Base-by-base conservation (phyloP, 2,329 filamentous ascomycete species). In the Bisporella sp. region DNA sequence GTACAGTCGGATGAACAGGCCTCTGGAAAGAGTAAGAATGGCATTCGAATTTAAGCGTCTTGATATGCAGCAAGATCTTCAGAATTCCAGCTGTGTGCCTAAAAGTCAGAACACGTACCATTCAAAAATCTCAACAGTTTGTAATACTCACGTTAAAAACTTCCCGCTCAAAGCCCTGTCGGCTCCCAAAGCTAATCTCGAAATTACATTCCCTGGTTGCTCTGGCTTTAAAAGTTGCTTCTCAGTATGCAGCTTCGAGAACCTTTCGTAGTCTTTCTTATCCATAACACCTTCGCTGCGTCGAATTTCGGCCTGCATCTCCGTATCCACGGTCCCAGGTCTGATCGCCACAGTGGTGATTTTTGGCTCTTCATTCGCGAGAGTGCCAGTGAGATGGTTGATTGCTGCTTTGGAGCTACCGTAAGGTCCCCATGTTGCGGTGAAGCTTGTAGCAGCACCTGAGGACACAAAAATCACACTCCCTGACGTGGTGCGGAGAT, bases 251-350 rank as follows among this genome's bases (percentile, higher is more conserved):
- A 87, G 76, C 1, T 79, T 73, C 9, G 80, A 73, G 61, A 97
- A 97, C 59, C 78, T 82, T 13, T 72, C 68, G 29, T 73, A 73
- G 58, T 84, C 77, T 47, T 74, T 73, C 21, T 69, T 69, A 57
- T 79, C 77, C 77, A 88, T 81, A 12, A 69, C 69, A 31, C 71
- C 73, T 6, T 77, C 73, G 66, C 93, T 85, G 51, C 82, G 83
- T 46, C 93, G 76, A 51, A 99, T 79, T 51, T 86, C 78, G n/a
- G 76, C 76, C 66, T 96, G 91, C 91, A 96, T 96, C 47, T 85
- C 85, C 0, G 91, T 96, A 63, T 96, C 87, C 6, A 95, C 85
- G 43, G 87, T 81, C 2, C 91, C 91, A 0, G 91, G 91, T 4
- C 84, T 76, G 33, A 96, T 72, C 0, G 87, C 76, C 0, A 96